These are phyloP conservation scores for Phialemoniopsis sp. DNA, from an alignment of 2,329 filamentous ascomycete genomes.

Conservation along the genomic window DNA sequence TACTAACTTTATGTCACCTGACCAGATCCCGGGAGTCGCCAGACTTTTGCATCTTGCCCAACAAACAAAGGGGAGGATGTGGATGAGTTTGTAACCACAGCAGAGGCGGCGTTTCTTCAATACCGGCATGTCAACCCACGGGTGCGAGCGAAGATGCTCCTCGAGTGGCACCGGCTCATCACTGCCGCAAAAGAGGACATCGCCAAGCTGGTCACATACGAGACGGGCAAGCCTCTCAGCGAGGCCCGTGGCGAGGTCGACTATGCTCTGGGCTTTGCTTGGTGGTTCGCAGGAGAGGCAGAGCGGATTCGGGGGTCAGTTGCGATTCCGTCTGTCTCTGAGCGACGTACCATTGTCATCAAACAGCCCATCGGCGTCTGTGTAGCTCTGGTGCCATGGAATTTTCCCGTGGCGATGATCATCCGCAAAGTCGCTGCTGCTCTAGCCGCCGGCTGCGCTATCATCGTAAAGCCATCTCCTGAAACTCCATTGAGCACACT, in stretches of 20 bases:
- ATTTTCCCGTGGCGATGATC: conserved; percentile 79
- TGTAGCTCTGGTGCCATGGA: conserved; percentile 87
- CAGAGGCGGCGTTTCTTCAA: conserved; percentile 25
- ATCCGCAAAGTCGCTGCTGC: conserved; percentile 79
- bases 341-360: conserved; percentile 63
- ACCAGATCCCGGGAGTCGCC: conserved; percentile 46
- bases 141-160: conserved; percentile 23
- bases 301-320: conserved; percentile 51
- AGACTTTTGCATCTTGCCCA: conserved; percentile 43
- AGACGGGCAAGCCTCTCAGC: conserved; percentile 51
- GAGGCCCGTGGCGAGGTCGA: conserved; percentile 51
- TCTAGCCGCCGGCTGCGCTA: conserved; percentile 66
- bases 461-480: conserved; percentile 73
- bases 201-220: conserved; percentile 30
- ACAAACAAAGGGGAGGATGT: conserved; percentile 34
- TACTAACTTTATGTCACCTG: too few species aligned
- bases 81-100: conserved; percentile 25
- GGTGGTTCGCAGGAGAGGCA: conserved; percentile 51
- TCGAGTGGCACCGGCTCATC: conserved; percentile 28
- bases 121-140: conserved; percentile 29
- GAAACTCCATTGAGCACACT: conserved; percentile 71
- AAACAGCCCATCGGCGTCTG: conserved; percentile 77
- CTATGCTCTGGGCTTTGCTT: conserved; percentile 45
- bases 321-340: conserved; percentile 53
- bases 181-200: conserved; percentile 24